Evolutionary conservation across 2,329 filamentous ascomycete genomes (phyloP).

Genomic region (Colletotrichum eleusines): DNA sequence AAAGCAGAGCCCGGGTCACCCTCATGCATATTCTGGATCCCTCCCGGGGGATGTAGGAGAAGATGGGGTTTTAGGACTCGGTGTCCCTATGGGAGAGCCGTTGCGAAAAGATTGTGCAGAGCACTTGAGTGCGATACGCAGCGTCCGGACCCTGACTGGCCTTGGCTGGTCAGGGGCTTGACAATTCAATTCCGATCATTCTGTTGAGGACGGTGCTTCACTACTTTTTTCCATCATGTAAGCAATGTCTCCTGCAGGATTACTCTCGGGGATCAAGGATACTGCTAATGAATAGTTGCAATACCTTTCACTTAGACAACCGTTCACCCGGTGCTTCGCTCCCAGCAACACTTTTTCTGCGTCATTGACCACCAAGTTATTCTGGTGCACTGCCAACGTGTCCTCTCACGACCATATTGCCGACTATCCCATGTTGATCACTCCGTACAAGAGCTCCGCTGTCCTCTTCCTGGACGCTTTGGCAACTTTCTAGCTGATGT

Average conservation of each 20-base stretch:
- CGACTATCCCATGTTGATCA: not conserved
- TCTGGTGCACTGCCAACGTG: not conserved
- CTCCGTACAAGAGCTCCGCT: no score
- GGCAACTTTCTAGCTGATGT: not conserved
- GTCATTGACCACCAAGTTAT: not conserved
- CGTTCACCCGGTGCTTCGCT: not conserved
- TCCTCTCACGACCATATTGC: not conserved
- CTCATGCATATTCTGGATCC: constrained; percentile 43
- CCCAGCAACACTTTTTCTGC: not conserved
- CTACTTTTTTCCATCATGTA: constrained; percentile 47
- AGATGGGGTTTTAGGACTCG: constrained; percentile 46
- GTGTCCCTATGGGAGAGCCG: constrained; percentile 85
- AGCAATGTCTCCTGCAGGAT: constrained; percentile 4
- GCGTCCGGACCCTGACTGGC: constrained; percentile 67
- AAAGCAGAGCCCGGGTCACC: constrained; percentile 73
- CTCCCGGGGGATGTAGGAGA: constrained; percentile 46
- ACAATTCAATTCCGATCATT: constrained; percentile 95
- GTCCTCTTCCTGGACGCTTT: not conserved
- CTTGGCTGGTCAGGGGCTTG: constrained; percentile 51
- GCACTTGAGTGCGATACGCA: constrained; percentile 97
- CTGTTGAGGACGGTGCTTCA: constrained; percentile 79
- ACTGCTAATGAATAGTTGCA: constrained; percentile 35
- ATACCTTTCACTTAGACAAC: not conserved
- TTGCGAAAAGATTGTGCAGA: constrained; percentile 89
- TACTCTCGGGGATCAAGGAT: constrained; percentile 30